Evolutionary conservation across 352 stramenopile genomes (phyloP).

Genomic region (Thalassiosira hispida): DNA sequence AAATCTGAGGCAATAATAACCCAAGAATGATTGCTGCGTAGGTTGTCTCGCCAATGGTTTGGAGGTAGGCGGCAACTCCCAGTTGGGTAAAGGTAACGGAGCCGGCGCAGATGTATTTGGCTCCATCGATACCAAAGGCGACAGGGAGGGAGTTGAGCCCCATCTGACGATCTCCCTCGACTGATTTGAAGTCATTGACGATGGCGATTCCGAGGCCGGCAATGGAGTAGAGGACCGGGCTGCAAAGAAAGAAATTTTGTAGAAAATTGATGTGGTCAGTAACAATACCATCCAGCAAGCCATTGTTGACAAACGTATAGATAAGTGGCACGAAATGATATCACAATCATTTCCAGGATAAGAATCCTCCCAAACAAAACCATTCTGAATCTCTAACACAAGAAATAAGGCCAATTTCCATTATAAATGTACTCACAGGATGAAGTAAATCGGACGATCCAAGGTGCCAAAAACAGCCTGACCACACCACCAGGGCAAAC

Average conservation of each 20-base stretch:
- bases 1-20: slow-evolving; percentile 87
- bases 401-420: no score
- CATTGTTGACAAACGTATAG: slow-evolving; percentile 1
- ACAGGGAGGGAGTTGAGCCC: slow-evolving; percentile 88
- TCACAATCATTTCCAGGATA: no score
- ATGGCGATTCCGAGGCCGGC: slow-evolving; percentile 89
- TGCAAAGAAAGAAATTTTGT: slow-evolving; percentile 24
- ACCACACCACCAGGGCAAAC: slow-evolving; percentile 89
- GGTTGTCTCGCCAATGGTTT: slow-evolving; percentile 80
- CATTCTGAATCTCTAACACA: no score
- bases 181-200: slow-evolving; percentile 91
- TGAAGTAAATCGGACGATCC: slow-evolving; percentile 83
- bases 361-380: no score
- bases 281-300: not conserved
- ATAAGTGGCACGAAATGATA: no score
- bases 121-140: slow-evolving; percentile 87
- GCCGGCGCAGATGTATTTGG: slow-evolving; percentile 88
- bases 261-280: not conserved
- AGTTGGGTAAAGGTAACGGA: slow-evolving; percentile 88
- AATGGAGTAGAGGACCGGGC: slow-evolving; percentile 87
- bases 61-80: slow-evolving; percentile 86
- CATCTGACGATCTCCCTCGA: slow-evolving; percentile 83
- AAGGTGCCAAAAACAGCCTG: slow-evolving; percentile 88
- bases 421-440: slow-evolving; percentile 72
- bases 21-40: slow-evolving; percentile 84